These are phyloP conservation scores for Cornus controversa DNA, from an alignment of 148 eudicot species.

Conservation along the genomic window DNA sequence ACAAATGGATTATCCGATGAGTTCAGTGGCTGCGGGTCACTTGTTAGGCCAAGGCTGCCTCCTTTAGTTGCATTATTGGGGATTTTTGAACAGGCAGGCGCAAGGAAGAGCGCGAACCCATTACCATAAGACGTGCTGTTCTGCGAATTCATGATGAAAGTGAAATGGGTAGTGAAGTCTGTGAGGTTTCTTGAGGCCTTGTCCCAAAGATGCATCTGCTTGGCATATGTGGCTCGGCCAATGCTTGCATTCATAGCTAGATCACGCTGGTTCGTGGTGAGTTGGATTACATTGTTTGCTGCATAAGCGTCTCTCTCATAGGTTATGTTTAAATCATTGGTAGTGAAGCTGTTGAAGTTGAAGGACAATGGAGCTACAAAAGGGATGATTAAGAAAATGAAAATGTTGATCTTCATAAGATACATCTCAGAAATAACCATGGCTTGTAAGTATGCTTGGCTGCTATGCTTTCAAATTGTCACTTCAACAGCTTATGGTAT, in stretches of 20 bases:
- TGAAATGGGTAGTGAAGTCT: background rate
- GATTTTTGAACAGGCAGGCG: background rate
- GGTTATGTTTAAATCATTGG: background rate
- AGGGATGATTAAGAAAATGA: no score
- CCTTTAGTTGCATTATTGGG: background rate
- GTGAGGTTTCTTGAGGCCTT: background rate
- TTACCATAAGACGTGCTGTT: background rate
- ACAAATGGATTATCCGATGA: conserved; percentile 12
- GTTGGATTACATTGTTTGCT: background rate
- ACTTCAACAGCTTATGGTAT: no score
- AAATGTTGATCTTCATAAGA: no score
- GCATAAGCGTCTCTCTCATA: background rate
- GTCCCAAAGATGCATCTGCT: background rate
- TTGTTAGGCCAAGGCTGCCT: background rate
- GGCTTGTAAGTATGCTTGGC: no score
- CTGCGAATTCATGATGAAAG: background rate
- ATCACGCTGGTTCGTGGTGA: background rate
- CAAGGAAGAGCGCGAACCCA: background rate
- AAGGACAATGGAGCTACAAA: background rate
- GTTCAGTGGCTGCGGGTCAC: no score
- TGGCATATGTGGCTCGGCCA: background rate
- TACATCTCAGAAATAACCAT: no score
- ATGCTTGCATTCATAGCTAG: background rate
- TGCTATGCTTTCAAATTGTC: no score
- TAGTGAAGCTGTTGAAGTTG: background rate